Base-by-base conservation (phyloP, 345 rosid genomes). In the Lepidium africanum region DNA sequence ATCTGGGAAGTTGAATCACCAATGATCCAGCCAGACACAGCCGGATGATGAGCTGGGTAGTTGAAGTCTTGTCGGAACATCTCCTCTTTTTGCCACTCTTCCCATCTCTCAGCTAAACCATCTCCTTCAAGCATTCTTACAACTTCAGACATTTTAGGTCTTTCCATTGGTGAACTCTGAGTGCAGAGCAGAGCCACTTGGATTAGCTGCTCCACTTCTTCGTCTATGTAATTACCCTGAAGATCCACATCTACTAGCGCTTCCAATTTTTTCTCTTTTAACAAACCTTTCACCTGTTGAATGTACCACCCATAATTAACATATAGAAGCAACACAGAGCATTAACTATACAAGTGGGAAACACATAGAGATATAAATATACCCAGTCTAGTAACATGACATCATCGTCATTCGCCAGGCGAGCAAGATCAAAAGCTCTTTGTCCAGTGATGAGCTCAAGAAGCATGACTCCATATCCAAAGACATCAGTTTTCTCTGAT, bases 91-190 rank as follows among this genome's bases (percentile, higher is more conserved):
- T 94, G 96, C 99, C 96, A 91, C 58, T 91, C 96, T 79, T 91
- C 97, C 99, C 99, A 94, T 76, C 89, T 87, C 85, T 91, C 97
- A 10, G 96, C 93, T 81, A 94, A 84, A 27, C 97, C 97, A 56
- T 91, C 97, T 6, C 99, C 99, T 81, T 94, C 99, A 41, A 94
- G 87, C 99, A 94, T 94, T 70, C 97, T 89, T 8, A 94, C 97
- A 23, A 91, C 99, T 37, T 94, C 97, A 0, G 96, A 84, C 99
- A 94, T 94, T 78, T 89, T 91, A 0, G 99, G 99, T 27, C 99
- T 81, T 65, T 91, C 99, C 89, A 75, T 38, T 12, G 99, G 90
- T 16, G 93, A 76, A 67, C 93, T 75, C 45, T 91, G 99, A 7
- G 99, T 94, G 76, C 97, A 94, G 38, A 94, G 79, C 30, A 94